Percentiles rank a stretch among this genome's conserved stretches.
Evolutionary conservation across 768 basidiomycete genomes (phyloP).

Genomic region (Pisolithus orientalis): DNA sequence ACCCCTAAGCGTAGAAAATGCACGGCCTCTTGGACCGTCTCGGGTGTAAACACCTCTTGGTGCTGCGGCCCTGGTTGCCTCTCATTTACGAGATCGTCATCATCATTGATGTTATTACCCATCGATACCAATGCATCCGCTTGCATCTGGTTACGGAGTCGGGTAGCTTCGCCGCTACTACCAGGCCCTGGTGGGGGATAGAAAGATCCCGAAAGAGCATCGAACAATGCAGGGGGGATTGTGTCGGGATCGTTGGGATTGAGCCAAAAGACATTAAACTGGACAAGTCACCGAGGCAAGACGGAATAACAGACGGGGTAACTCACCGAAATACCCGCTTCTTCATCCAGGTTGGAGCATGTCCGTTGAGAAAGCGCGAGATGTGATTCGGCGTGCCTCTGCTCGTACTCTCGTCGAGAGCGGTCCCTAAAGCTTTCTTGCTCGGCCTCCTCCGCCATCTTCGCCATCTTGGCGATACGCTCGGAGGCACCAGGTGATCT

Average conservation of each 20-base stretch:
- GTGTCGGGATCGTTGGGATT: slow-evolving; percentile 58
- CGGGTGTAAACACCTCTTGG: slow-evolving; percentile 39
- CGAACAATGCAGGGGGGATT: slow-evolving; percentile 60
- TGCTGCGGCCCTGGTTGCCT: slow-evolving; percentile 9
- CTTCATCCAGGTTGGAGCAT: slow-evolving; percentile 70
- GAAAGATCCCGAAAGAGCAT: slow-evolving; percentile 37
- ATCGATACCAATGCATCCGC: slow-evolving; percentile 61
- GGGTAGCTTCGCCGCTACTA: slow-evolving; percentile 28
- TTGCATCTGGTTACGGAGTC: slow-evolving; percentile 70
- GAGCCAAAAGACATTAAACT: slow-evolving; percentile 84
- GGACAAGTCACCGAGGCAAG: slow-evolving; percentile 1
- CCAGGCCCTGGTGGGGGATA: slow-evolving; percentile 6
- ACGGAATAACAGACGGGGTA: slow-evolving; percentile 5
- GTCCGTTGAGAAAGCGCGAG: slow-evolving; percentile 70
- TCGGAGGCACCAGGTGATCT: slow-evolving; percentile 58
- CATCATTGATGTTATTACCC: slow-evolving; percentile 28
- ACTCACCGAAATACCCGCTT: slow-evolving; percentile 49
- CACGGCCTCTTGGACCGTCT: slow-evolving; percentile 58
- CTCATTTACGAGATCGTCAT: slow-evolving; percentile 21
- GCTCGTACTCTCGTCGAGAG: slow-evolving; percentile 67
- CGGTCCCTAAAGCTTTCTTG: slow-evolving; percentile 65
- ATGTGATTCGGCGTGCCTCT: slow-evolving; percentile 64
- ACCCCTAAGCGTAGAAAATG: slow-evolving; percentile 67
- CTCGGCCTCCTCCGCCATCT: slow-evolving; percentile 44
- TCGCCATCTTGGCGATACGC: slow-evolving; percentile 68